Base-by-base conservation (phyloP, 495 filamentous ascomycete species). In the Neurospora pannonica region DNA sequence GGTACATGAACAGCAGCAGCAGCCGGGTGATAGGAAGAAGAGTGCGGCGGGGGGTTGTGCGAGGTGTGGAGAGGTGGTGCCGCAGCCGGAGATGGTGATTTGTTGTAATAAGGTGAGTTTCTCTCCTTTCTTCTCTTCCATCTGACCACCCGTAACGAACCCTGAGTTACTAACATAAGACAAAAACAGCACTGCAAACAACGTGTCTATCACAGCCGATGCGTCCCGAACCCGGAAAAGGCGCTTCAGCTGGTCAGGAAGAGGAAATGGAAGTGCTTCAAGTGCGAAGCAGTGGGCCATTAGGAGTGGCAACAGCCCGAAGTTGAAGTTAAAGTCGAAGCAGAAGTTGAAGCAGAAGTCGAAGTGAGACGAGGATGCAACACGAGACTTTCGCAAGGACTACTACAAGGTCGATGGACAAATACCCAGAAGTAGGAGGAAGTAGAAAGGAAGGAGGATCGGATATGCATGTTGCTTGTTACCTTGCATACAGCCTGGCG, bases 61-160 rank as follows among this genome's bases (percentile, higher is more conserved):
- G 0, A 74, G 76, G 5, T 87, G 85, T 72, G 81, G 81, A 2
- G 79, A 82, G 73, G 80, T 81, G 11, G 81, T 86, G 42, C 75
- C 83, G 5, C 81, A 82, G 9, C 77, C 81, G 8, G 75, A 73
- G 5, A 78, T 84, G 73, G 42, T 86, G 71, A 78, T 85, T 37
- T 87, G 85, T 75, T 76, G 78, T 19, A 85, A 85, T 72, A 78
- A 83, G 79, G 85, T 87, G 73, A 75, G 82, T 78, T 24, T 62
- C 71, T 39, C 74, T 75, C 24, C 36, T 37, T 71, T 67, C 43
- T 39, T 28, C 21, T 13, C 21, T 10, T 15, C 4, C 28, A 17
- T 67, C 28, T 13, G 5, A 42, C 3, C 38, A 15, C 0, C 11
- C 38, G 4, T 10, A 38, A 38, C 37, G 38, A 60, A 15, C 11